These are phyloP conservation scores for Helicocarpus griseus DNA, from an alignment of 2,329 filamentous ascomycete species.

Conservation along the genomic window DNA sequence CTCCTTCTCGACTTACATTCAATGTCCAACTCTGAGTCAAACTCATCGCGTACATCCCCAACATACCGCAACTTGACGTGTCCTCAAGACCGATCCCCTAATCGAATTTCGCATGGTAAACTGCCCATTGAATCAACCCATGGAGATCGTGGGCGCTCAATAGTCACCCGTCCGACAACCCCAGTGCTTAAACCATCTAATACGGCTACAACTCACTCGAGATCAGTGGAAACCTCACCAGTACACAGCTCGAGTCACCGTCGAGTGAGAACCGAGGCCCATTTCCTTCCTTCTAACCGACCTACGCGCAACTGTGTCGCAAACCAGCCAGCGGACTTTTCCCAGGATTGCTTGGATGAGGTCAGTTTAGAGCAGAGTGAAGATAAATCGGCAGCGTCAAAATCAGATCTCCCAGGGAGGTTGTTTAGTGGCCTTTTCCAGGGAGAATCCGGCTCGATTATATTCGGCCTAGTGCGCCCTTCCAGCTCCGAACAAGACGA, in stretches of 20 bases:
- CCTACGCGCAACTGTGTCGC: background rate
- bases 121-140: background rate
- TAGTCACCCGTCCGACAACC: background rate
- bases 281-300: background rate
- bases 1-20: background rate
- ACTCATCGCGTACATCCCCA: background rate
- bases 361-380: background rate
- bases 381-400: background rate
- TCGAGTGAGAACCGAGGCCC: slow-evolving; percentile 6
- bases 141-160: background rate
- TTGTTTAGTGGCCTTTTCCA: slow-evolving; percentile 1
- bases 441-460: background rate
- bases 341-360: background rate
- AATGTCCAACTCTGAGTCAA: slow-evolving; percentile 1
- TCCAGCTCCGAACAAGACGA: background rate
- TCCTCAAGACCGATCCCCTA: background rate
- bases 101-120: background rate
- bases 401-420: background rate
- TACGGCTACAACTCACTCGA: background rate
- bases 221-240: background rate
- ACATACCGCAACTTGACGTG: background rate
- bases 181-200: background rate
- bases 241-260: background rate
- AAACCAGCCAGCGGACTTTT: background rate
- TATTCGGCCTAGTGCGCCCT: background rate